These are phyloP conservation scores for Balansia obtecta DNA, from an alignment of 2,329 filamentous ascomycete genomes.

Conservation along the genomic window DNA sequence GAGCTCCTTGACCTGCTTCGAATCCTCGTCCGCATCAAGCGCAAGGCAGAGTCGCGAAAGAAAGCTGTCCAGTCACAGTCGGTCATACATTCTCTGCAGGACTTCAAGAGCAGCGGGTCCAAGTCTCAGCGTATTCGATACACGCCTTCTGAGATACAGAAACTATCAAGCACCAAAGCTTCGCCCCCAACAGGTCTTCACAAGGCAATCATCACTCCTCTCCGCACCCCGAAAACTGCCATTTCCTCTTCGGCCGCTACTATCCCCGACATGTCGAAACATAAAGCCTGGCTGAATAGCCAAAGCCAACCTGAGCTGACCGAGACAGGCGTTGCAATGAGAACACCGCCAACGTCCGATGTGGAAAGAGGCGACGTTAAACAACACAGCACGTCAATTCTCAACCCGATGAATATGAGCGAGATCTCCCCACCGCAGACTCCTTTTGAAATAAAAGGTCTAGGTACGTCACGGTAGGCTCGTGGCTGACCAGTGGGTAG, in stretches of 20 bases:
- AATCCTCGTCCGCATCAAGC: constrained; percentile 12
- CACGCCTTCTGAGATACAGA: constrained; percentile 1
- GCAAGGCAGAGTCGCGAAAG: constrained; percentile 11
- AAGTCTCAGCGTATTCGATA: constrained; percentile 1
- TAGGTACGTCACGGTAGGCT: constrained; percentile 11
- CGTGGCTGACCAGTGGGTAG: neutral
- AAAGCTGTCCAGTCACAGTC: neutral
- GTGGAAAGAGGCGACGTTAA: neutral
- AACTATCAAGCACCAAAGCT: neutral
- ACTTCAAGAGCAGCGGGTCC: neutral
- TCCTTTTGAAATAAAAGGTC: constrained; percentile 1
- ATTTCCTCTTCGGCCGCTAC: neutral
- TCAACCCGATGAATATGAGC: neutral
- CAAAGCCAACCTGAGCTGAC: neutral
- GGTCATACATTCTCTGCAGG: neutral
- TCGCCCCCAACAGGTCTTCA: neutral
- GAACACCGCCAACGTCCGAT: neutral
- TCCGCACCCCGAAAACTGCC: neutral
- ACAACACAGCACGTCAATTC: too few species aligned
- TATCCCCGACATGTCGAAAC: neutral
- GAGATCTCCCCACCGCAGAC: neutral
- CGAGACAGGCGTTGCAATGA: neutral
- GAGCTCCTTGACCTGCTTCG: constrained; percentile 12
- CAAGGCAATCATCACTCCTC: neutral
- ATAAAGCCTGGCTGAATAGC: constrained; percentile 2